phyloP scores from a whole-genome alignment of 2,329 filamentous ascomycete species.

The Rasamsonia emersonii region DNA sequence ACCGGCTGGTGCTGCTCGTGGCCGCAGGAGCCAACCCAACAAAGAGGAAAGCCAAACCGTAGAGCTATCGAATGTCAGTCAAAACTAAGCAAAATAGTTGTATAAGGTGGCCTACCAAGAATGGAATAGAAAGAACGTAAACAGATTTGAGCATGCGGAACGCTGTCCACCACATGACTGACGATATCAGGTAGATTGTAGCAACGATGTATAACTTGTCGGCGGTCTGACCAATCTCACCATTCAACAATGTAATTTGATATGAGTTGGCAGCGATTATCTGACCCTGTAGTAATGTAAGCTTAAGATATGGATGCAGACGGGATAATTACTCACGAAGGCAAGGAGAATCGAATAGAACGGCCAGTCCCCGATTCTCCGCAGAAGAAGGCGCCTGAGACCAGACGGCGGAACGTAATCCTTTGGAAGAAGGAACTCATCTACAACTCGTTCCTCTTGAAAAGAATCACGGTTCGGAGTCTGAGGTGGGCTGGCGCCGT shows the following conservation, averaged over 20 bases:
- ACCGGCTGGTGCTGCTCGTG: conserved; percentile 22
- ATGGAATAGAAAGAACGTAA: conserved; percentile 47
- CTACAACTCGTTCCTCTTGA: too few relatives aligned
- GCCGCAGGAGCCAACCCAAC: conserved; percentile 42
- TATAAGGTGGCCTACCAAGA: too few relatives aligned
- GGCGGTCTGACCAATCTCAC: conserved; percentile 47
- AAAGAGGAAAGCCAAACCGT: conserved; percentile 22
- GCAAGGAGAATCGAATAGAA: conserved; percentile 50
- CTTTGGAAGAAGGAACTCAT: conserved; percentile 43
- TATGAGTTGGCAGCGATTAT: conserved; percentile 54
- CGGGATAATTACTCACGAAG: conserved; percentile 30
- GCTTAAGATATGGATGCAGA: too few relatives aligned
- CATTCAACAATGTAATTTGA: conserved; percentile 55
- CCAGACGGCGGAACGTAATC: conserved; percentile 46
- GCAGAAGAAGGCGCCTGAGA: conserved; percentile 40
- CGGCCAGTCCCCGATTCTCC: conserved; percentile 50
- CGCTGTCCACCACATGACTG: conserved; percentile 49
- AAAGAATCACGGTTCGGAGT: too few relatives aligned
- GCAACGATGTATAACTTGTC: conserved; percentile 48
- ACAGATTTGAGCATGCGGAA: conserved; percentile 46
- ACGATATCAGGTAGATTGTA: conserved; percentile 45
- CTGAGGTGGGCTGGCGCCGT: neutral
- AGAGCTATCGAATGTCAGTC: too few relatives aligned
- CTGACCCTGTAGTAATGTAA: conserved; percentile 31
- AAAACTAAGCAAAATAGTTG: too few relatives aligned